Evolutionary conservation across 441 rosid genomes (phyloP).

Genomic region (Arabidopsis lyrata): DNA sequence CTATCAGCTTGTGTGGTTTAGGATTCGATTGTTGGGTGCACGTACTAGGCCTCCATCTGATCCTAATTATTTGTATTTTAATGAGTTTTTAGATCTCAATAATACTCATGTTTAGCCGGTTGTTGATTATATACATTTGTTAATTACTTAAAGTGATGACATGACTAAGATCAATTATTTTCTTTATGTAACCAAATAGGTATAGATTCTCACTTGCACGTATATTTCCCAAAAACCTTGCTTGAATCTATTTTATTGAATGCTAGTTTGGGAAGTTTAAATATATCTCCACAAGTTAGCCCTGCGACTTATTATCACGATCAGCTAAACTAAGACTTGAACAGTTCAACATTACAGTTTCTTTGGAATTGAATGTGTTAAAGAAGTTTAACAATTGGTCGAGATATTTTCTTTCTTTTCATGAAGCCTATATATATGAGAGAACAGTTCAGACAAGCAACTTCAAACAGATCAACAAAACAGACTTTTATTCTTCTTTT

Average conservation of each 20-base stretch:
- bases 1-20: not conserved
- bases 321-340: constrained; percentile 24
- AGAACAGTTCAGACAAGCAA: constrained; percentile 13
- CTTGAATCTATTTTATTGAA: constrained; percentile 19
- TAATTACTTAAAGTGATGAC: constrained; percentile 28
- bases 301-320: constrained; percentile 32
- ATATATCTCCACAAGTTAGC: constrained; percentile 30
- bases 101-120: constrained; percentile 29
- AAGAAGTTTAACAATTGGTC: not conserved
- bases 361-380: not conserved
- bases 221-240: constrained; percentile 34
- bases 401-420: not conserved
- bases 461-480: constrained; percentile 5
- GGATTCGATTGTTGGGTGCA: constrained; percentile 38
- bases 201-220: constrained; percentile 38
- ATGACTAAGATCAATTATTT: not conserved
- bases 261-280: constrained; percentile 20
- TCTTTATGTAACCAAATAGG: constrained; percentile 4
- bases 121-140: constrained; percentile 29
- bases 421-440: constrained; percentile 6
- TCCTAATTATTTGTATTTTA: constrained; percentile 15
- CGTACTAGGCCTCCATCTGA: constrained; percentile 14
- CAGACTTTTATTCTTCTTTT: constrained; percentile 10
- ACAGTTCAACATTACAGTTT: constrained; percentile 28
- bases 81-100: constrained; percentile 26